Evolutionary conservation across 139 green algal genomes (phyloP).

Genomic region (Zygnema circumcarinatum): DNA sequence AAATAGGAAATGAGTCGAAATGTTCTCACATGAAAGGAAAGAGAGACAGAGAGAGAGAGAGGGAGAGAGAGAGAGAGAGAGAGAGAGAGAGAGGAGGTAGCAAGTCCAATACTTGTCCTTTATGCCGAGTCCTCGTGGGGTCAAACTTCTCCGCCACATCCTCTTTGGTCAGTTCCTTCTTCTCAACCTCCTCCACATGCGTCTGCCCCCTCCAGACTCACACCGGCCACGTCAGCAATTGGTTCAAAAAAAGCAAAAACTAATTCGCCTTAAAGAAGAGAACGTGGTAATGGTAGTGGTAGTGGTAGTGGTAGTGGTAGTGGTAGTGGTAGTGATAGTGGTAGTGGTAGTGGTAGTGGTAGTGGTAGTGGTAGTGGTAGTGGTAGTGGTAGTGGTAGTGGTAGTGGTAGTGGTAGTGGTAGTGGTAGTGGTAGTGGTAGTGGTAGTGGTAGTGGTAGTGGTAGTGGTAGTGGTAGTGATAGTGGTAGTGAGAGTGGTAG

Average conservation of each 20-base stretch:
- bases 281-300: conserved; percentile 30
- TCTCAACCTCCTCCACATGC: conserved; percentile 52
- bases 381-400: conserved; percentile 51
- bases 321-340: conserved; percentile 47
- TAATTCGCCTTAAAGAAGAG: not conserved
- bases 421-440: conserved; percentile 47
- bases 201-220: conserved; percentile 27
- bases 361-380: conserved; percentile 51
- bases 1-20: too few relatives aligned
- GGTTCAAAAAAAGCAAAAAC: conserved; percentile 20
- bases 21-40: conserved; percentile 9
- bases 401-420: conserved; percentile 51
- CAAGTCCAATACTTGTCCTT: conserved; percentile 74
- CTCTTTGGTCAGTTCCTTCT: conserved; percentile 60
- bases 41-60: too few relatives aligned
- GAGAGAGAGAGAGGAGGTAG: not conserved
- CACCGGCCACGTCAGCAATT: not conserved
- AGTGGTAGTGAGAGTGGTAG: conserved; percentile 47
- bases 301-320: conserved; percentile 49
- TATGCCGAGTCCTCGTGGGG: conserved; percentile 72
- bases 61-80: not conserved
- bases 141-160: conserved; percentile 70
- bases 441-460: conserved; percentile 46
- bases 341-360: conserved; percentile 51
- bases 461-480: conserved; percentile 48